phyloP scores from a whole-genome alignment of 768 basidiomycete genomes.

The Collybiopsis luxurians region DNA sequence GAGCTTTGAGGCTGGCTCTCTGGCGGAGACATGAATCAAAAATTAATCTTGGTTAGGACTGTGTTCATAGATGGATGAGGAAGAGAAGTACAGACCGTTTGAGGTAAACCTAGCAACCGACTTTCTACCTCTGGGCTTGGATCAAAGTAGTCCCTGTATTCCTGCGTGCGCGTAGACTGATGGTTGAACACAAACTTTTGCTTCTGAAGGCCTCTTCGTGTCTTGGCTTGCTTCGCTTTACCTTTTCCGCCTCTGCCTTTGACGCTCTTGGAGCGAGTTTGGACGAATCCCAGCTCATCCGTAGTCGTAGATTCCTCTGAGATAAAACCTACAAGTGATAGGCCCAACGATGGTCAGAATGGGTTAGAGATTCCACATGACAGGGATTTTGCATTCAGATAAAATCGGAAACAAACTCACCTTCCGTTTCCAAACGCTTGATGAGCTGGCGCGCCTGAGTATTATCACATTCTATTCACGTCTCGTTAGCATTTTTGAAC shows the following conservation, averaged over 20 bases:
- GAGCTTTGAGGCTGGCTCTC: conserved; percentile 15
- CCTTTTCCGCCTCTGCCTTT: conserved; percentile 29
- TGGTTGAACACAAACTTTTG: conserved; percentile 57
- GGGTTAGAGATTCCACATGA: too few relatives aligned
- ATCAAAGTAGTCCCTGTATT: conserved; percentile 69
- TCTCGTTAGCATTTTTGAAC: background rate
- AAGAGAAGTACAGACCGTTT: conserved; percentile 42
- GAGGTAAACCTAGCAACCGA: conserved; percentile 55
- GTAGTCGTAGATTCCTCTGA: conserved; percentile 43
- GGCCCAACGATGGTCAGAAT: background rate
- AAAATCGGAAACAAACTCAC: too few relatives aligned
- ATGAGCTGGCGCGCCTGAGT: conserved; percentile 60
- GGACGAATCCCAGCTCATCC: conserved; percentile 49
- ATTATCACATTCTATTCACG: conserved; percentile 45
- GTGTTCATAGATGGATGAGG: background rate
- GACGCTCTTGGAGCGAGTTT: conserved; percentile 30
- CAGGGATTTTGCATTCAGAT: too few relatives aligned
- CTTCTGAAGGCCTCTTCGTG: conserved; percentile 52
- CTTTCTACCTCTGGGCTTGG: conserved; percentile 58
- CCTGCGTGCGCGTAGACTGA: conserved; percentile 37
- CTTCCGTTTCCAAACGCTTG: conserved; percentile 69
- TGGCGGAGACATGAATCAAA: background rate
- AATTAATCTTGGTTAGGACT: background rate
- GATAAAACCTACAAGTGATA: conserved; percentile 61
- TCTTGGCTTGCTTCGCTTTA: conserved; percentile 39